phyloP scores from a whole-genome alignment of 2,329 filamentous ascomycete genomes.

The Epichloe aotearoae region DNA sequence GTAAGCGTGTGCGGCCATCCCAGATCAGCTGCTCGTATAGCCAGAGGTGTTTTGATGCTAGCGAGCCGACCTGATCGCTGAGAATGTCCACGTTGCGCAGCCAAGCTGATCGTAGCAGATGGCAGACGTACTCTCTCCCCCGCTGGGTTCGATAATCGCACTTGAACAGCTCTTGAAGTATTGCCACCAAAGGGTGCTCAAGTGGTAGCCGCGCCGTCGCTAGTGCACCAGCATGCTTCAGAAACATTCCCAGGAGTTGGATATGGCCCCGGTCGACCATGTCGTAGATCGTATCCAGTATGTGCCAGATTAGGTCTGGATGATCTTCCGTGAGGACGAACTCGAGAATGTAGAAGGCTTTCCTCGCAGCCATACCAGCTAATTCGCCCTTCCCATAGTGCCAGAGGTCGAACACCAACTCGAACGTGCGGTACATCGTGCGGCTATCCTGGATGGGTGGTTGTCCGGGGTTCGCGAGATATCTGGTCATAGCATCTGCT shows the following conservation, averaged over 20 bases:
- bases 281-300: constrained; percentile 25
- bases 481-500: constrained; percentile 23
- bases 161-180: constrained; percentile 18
- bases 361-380: constrained; percentile 23
- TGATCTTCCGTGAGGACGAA: constrained; percentile 24
- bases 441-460: constrained; percentile 25
- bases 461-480: constrained; percentile 21
- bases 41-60: constrained; percentile 19
- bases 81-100: constrained; percentile 23
- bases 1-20: constrained; percentile 23
- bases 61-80: constrained; percentile 17
- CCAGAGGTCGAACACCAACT: constrained; percentile 25
- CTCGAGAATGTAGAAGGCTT: constrained; percentile 23
- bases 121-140: constrained; percentile 20
- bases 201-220: constrained; percentile 16
- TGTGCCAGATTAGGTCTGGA: constrained; percentile 24
- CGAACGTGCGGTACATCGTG: constrained; percentile 27
- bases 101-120: constrained; percentile 23
- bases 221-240: constrained; percentile 19
- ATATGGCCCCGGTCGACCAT: constrained; percentile 23
- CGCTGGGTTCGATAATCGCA: constrained; percentile 19
- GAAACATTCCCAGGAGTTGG: constrained; percentile 20
- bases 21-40: constrained; percentile 26
- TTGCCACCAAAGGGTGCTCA: constrained; percentile 21
- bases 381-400: constrained; percentile 21